Evolutionary conservation across 75 land plant species (phyloP), one percentile per base, ranked within the genome.

Genomic region (Pinus tabuliformis): DNA sequence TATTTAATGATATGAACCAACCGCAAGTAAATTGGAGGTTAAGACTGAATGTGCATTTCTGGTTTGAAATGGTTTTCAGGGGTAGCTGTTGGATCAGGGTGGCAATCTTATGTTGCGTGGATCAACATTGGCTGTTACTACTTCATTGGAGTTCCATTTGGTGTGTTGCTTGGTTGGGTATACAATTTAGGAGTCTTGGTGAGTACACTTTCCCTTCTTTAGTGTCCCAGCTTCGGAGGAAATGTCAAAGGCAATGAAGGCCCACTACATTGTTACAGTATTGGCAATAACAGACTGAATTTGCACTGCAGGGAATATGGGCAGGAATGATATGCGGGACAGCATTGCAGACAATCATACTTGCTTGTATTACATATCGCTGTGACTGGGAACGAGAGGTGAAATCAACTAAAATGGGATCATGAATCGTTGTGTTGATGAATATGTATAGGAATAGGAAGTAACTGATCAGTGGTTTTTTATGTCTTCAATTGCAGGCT

Each of bases 311-410:
- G 90, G 90, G 90, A 3, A 81, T 88, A 0, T 88, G 90, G 87
- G 79, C 79, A 18, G 90, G 90, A 56, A 88, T 88, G 90, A 80
- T 88, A 20, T 82, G 87, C 24, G 90, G 90, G 0, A 88, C 90
- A 59, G 76, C 77, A 17, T 57, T 88, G 33, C 90, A 88, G 56
- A 88, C 90, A 0, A 14, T 88, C 6, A 76, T 88, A 2, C 60
- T 88, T 30, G 37, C 81, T 20, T 58, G 52, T 30, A 72, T 88
- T 3, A 78, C 78, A 4, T 59, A 64, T 9, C 57, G 78, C 11
- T 70, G 78, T 42, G 66, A 88, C 58, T 88, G 90, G 90, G 83
- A 82, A 20, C 77, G 76, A 39, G 87, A 88, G 90, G 90, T 88
- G 75, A 17, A 56, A 16, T 16, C 22, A 12, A 63, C 2, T 24